A percentile compares a stretch with the other conserved stretches of the same genome.
Conservation (phyloP, 805 yeast genomes). For the Metschnikowia lachancei region DNA sequence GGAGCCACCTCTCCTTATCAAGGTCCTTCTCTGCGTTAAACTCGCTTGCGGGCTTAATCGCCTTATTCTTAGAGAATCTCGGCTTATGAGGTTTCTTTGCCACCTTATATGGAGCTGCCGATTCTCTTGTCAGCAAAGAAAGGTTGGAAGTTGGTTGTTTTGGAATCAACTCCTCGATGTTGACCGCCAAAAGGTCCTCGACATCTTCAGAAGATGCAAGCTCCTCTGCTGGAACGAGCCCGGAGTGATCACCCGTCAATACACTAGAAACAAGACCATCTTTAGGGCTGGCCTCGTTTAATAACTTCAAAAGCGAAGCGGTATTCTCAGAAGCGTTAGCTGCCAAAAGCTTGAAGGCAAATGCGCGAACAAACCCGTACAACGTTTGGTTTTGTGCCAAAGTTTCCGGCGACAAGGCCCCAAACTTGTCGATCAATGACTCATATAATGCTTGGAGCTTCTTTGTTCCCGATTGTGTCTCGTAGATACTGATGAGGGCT, state of each 20-base stretch:
- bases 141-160: conserved; percentile 1
- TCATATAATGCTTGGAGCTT: conserved; percentile 4
- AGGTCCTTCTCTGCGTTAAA: conserved; percentile 23
- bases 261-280: conserved; percentile 28
- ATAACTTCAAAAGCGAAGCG: conserved; percentile 22
- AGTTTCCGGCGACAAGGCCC: conserved; percentile 6
- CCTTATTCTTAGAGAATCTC: conserved; percentile 17
- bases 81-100: conserved; percentile 25
- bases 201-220: conserved; percentile 21
- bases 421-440: conserved; percentile 7
- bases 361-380: conserved; percentile 28
- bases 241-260: conserved; percentile 20
- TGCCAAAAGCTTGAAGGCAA: conserved; percentile 31
- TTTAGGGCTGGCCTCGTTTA: conserved; percentile 20
- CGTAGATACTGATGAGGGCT: conserved; percentile 13
- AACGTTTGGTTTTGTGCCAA: conserved; percentile 17
- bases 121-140: conserved; percentile 1
- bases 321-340: conserved; percentile 17
- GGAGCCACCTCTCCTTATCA: conserved; percentile 83
- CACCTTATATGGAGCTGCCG: conserved; percentile 15
- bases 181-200: conserved; percentile 34
- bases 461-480: conserved; percentile 3
- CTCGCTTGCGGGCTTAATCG: conserved; percentile 13
- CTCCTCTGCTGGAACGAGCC: conserved; percentile 21
- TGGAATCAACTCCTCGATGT: conserved; percentile 25